These are phyloP conservation scores for Aspergillus brunneoviolaceus DNA, from an alignment of 2,329 filamentous ascomycete genomes.

Conservation along the genomic window DNA sequence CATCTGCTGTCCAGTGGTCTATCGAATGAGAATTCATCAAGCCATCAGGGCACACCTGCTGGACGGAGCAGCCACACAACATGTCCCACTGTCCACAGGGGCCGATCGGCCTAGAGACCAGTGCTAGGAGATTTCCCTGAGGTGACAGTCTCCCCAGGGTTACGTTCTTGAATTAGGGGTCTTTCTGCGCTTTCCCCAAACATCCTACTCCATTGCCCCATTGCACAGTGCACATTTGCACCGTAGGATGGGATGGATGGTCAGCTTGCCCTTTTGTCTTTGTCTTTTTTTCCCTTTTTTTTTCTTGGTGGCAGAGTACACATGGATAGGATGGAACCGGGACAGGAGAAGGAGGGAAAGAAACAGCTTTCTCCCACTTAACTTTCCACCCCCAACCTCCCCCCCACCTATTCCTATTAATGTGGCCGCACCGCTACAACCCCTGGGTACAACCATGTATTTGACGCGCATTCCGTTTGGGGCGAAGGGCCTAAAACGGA, in stretches of 20 bases:
- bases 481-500: slow-evolving; percentile 1
- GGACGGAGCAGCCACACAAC: neutral
- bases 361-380: neutral
- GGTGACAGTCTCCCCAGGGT: slow-evolving; percentile 8
- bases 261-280: neutral
- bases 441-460: slow-evolving; percentile 2
- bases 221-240: neutral
- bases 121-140: slow-evolving; percentile 2
- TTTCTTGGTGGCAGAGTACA: neutral
- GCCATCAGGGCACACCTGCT: slow-evolving; percentile 7
- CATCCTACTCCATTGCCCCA: neutral
- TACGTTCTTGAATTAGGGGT: slow-evolving; percentile 3
- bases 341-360: neutral
- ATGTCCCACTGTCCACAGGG: neutral
- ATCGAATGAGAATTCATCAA: slow-evolving; percentile 1
- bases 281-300: no score
- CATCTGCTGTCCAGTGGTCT: neutral
- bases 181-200: neutral
- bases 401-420: neutral
- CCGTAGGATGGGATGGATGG: neutral
- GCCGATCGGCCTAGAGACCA: slow-evolving; percentile 4
- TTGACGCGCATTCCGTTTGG: slow-evolving; percentile 8
- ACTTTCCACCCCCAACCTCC: neutral
- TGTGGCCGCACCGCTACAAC: neutral
- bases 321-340: neutral